These are phyloP conservation scores for Leccinum cinnamomeum DNA, from an alignment of 1,284 basidiomycete genomes.

Conservation along the genomic window DNA sequence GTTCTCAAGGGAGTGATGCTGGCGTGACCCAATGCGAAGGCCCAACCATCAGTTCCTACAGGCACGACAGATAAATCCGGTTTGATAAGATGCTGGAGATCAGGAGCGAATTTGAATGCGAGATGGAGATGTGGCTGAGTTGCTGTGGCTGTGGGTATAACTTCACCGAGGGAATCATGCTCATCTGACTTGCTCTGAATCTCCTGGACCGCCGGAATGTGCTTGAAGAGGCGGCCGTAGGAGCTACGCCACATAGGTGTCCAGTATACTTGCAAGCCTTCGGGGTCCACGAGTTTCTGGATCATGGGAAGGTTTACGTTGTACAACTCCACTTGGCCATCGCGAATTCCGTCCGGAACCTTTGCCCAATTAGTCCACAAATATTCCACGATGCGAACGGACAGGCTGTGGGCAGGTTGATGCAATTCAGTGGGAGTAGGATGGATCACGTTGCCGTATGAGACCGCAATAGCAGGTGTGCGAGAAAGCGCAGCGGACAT, in stretches of 20 bases:
- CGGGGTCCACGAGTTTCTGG: slow-evolving; percentile 53
- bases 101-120: slow-evolving; percentile 80
- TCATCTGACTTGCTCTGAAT: slow-evolving; percentile 38
- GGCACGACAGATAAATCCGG: slow-evolving; percentile 61
- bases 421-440: slow-evolving; percentile 63
- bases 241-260: slow-evolving; percentile 76
- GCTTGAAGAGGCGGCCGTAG: slow-evolving; percentile 73
- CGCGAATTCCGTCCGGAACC: slow-evolving; percentile 56
- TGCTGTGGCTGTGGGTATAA: not conserved
- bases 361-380: slow-evolving; percentile 83
- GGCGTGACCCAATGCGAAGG: slow-evolving; percentile 62
- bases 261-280: slow-evolving; percentile 66
- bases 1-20: slow-evolving; percentile 77
- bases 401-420: slow-evolving; percentile 70
- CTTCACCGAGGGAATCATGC: slow-evolving; percentile 38
- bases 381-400: slow-evolving; percentile 64
- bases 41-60: slow-evolving; percentile 81
- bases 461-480: slow-evolving; percentile 73
- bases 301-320: slow-evolving; percentile 81
- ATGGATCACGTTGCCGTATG: slow-evolving; percentile 78
- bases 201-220: slow-evolving; percentile 33
- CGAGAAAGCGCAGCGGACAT: slow-evolving; percentile 76
- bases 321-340: slow-evolving; percentile 75
- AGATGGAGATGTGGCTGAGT: slow-evolving; percentile 42
- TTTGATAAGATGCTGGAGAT: slow-evolving; percentile 67